Evolutionary conservation across 345 rosid genomes (phyloP), one percentile per base, ranked within the genome.

Genomic region (Acer negundo): DNA sequence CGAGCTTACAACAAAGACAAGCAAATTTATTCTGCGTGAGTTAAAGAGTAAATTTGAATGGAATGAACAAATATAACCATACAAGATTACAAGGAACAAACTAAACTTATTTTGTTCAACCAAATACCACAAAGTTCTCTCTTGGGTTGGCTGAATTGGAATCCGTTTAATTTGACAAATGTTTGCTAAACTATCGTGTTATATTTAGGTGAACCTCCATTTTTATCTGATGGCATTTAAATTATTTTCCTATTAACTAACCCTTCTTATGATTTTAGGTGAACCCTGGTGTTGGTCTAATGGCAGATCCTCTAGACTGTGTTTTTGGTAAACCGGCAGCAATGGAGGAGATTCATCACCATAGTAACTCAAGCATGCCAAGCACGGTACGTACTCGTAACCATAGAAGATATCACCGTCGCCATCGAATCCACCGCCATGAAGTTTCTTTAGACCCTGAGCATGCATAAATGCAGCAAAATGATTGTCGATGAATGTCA

Each of bases 221-320:
- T 35, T 31, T 35, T 35, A 28, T 28, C 31, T 28, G 2, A 28
- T 28, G 31, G 31, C 38, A 62, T 66, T 72, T 49, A 53, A 67
- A 26, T 28, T 56, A 12, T 6, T 42, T 61, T 67, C 67, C 66
- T 67, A 10, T 70, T 42, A 26, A 44, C 72, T 71, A 28, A 77
- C 74, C 24, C 40, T 62, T 81, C 51, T 62, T 77, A 51, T 79
- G 72, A 61, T 69, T 73, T 70, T 49, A 90, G 92, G 83, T 84
- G 71, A 81, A 73, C 53, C 65, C 73, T 47, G 73, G 59, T 44
- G 79, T 68, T 42, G 85, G 84, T 64, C 19, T 79, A 55, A 80
- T 80, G 82, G 87, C 81, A 70, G 93, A 89, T 69, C 93, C 91
- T 10, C 78, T 89, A 67, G 93, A 85, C 47, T 67, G 83, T 71